Percentiles rank a stretch among this genome's conserved stretches.
phyloP scores from a whole-genome alignment of 179 eudicot species.

The Silene noctiflora region DNA sequence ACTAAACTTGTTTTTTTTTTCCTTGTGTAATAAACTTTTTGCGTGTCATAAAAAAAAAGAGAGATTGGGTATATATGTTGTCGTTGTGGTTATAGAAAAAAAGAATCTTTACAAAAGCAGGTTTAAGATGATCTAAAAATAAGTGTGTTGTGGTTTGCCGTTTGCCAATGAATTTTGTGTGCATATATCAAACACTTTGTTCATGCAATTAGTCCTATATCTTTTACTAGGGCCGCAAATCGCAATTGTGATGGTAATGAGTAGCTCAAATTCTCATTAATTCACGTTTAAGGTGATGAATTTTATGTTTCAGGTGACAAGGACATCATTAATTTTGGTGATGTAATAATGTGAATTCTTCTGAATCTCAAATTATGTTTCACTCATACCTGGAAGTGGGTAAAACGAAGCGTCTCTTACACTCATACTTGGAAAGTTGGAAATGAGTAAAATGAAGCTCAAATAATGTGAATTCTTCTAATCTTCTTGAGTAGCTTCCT shows the following conservation, averaged over 20 bases:
- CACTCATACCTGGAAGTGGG: neutral
- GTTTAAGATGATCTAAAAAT: neutral
- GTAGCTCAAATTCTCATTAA: neutral
- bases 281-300: neutral
- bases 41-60: neutral
- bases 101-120: neutral
- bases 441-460: neutral
- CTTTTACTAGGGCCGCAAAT: no score
- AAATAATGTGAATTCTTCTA: no score
- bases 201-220: neutral
- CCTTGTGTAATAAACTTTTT: no score
- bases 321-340: conserved; percentile 31
- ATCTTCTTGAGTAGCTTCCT: no score
- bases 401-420: neutral
- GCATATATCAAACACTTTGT: neutral
- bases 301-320: conserved; percentile 32
- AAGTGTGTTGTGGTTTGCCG: neutral
- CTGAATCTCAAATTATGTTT: neutral
- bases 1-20: no score
- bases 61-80: no score
- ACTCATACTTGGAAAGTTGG: neutral
- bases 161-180: neutral
- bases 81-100: no score
- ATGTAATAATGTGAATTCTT: neutral
- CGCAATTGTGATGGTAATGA: no score